phyloP scores from a whole-genome alignment of 2,329 filamentous ascomycete species.

The Scedosporium apiospermum region DNA sequence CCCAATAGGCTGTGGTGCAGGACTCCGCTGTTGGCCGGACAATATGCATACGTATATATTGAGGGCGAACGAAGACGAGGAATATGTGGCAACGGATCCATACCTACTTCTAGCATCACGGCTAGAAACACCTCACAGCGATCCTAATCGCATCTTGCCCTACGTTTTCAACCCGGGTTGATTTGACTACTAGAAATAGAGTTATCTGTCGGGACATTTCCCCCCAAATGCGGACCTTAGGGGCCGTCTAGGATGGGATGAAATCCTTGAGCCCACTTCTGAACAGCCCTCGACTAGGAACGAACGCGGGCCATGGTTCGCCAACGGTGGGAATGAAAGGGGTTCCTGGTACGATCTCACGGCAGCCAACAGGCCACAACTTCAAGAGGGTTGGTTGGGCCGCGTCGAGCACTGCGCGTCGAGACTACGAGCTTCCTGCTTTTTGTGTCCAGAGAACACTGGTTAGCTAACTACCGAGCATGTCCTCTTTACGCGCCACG shows the following conservation, averaged over 20 bases:
- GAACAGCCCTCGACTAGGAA: no score
- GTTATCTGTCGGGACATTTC: neutral
- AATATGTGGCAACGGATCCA: neutral
- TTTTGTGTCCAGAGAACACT: neutral
- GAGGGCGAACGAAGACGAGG: neutral
- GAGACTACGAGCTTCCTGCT: neutral
- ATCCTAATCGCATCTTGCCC: neutral
- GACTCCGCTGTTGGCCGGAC: neutral
- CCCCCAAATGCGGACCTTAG: neutral
- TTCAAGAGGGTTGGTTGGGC: no score
- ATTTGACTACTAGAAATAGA: neutral
- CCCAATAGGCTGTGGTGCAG: no score
- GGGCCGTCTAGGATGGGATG: no score
- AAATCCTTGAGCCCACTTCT: no score
- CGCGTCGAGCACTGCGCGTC: neutral
- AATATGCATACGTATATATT: neutral
- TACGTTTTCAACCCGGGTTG: neutral
- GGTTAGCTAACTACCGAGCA: neutral
- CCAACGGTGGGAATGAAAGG: no score
- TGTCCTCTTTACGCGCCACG: neutral
- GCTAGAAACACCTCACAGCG: neutral
- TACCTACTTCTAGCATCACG: neutral
- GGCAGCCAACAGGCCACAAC: no score
- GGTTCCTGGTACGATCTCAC: no score
- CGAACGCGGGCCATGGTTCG: no score